Evolutionary conservation across 176 grass and related monocot species (phyloP).

Genomic region (Eragrostis curvula): DNA sequence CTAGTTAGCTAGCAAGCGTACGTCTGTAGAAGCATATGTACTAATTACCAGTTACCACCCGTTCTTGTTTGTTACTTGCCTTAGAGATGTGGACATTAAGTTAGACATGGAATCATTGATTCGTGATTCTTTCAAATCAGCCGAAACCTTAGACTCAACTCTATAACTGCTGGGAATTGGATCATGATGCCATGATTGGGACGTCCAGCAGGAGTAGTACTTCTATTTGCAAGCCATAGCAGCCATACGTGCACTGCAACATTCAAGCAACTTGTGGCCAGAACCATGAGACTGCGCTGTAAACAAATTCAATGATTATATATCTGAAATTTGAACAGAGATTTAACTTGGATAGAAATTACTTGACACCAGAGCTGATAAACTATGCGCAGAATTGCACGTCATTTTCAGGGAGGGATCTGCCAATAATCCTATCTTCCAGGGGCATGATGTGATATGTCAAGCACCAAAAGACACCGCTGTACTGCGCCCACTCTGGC

Average conservation of each 20-base stretch:
- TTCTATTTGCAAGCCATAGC: not conserved
- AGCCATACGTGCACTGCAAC: not conserved
- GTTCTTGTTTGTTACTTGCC: not conserved
- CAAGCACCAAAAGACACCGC: not conserved
- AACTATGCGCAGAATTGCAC: no score
- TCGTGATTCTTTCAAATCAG: not conserved
- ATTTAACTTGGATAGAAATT: not conserved
- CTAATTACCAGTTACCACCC: not conserved
- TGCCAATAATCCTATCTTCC: not conserved
- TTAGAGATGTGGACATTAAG: constrained; percentile 11
- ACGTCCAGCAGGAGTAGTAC: not conserved
- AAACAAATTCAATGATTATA: not conserved
- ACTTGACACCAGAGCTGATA: not conserved
- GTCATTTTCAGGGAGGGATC: not conserved
- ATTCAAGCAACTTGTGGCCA: not conserved
- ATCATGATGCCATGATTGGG: not conserved
- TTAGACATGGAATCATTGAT: not conserved
- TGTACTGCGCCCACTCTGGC: constrained; percentile 29
- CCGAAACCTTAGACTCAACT: not conserved
- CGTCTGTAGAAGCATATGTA: not conserved
- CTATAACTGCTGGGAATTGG: constrained; percentile 4
- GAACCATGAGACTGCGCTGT: not conserved
- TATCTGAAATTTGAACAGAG: not conserved
- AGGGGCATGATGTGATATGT: not conserved
- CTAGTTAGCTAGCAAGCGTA: not conserved